Conservation (phyloP, 257 asterid genomes). For the Handroanthus guayacan region DNA sequence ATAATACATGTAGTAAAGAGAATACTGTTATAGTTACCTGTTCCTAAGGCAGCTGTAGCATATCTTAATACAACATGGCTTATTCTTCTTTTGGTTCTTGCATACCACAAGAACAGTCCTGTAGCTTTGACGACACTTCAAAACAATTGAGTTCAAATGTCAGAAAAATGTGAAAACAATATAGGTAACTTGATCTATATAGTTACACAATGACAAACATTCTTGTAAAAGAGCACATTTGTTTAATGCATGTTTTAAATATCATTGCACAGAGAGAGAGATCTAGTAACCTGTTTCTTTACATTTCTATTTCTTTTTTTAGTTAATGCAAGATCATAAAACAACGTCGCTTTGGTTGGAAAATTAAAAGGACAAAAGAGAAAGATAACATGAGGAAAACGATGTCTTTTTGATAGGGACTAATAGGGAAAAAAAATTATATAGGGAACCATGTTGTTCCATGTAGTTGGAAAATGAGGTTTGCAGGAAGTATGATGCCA, state of each 20-base stretch:
- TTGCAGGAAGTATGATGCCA: too few relatives aligned
- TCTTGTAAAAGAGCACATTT: background rate
- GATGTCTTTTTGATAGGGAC: too few relatives aligned
- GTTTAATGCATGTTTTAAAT: background rate
- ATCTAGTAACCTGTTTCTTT: background rate
- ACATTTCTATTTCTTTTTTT: too few relatives aligned
- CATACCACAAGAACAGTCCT: conserved; percentile 55
- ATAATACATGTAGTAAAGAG: background rate
- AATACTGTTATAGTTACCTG: conserved; percentile 52
- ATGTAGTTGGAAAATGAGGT: too few relatives aligned
- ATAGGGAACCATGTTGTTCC: too few relatives aligned
- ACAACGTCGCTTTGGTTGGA: too few relatives aligned
- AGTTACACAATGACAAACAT: background rate
- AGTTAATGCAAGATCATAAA: too few relatives aligned
- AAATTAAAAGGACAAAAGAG: too few relatives aligned
- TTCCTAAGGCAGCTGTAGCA: conserved; percentile 81
- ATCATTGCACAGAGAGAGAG: background rate
- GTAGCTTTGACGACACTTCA: conserved; percentile 87
- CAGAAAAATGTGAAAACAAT: conserved; percentile 19
- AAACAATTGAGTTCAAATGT: conserved; percentile 36
- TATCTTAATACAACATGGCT: conserved; percentile 58
- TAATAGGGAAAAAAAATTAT: too few relatives aligned
- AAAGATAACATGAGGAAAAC: too few relatives aligned
- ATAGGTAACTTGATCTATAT: background rate
- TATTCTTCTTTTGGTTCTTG: conserved; percentile 50